Evolutionary conservation across 345 rosid genomes (phyloP).

Genomic region (Euphorbia peplus): DNA sequence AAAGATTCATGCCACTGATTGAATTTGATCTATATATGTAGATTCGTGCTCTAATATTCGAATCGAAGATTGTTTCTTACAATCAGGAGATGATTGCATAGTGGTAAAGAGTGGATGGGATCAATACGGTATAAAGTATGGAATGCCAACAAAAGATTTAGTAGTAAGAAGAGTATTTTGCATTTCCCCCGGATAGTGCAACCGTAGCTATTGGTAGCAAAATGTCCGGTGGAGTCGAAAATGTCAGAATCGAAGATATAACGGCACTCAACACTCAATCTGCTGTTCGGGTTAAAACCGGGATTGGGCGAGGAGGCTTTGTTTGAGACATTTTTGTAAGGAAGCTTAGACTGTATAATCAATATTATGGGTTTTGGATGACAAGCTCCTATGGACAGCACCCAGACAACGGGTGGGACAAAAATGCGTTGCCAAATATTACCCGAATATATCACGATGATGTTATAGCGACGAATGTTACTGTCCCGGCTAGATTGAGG

Average conservation of each 20-base stretch:
- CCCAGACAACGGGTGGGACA: constrained; percentile 55
- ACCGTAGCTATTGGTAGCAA: too few relatives aligned
- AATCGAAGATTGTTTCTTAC: constrained; percentile 61
- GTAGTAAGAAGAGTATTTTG: constrained; percentile 49
- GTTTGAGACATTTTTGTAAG: constrained; percentile 59
- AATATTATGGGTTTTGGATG: constrained; percentile 85
- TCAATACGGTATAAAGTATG: constrained; percentile 54
- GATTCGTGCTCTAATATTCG: constrained; percentile 65
- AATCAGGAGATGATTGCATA: constrained; percentile 76
- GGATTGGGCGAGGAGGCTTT: constrained; percentile 60
- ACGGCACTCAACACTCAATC: constrained; percentile 54
- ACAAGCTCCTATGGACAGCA: constrained; percentile 57
- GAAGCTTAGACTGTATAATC: constrained; percentile 47
- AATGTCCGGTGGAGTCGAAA: too few relatives aligned
- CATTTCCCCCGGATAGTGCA: too few relatives aligned
- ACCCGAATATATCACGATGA: constrained; percentile 50
- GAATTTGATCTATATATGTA: constrained; percentile 30
- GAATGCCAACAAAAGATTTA: constrained; percentile 48
- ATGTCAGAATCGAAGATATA: too few relatives aligned
- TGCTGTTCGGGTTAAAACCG: constrained; percentile 59
- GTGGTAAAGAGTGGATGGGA: constrained; percentile 86
- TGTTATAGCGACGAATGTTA: constrained; percentile 56
- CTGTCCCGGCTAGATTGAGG: constrained; percentile 47
- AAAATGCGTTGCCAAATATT: constrained; percentile 56
- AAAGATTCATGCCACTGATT: too few relatives aligned